A percentile compares a stretch with the other conserved stretches of the same genome.
Evolutionary conservation across 202 grass and related monocot genomes (phyloP).

Genomic region (Cymbopogon flexuosus): DNA sequence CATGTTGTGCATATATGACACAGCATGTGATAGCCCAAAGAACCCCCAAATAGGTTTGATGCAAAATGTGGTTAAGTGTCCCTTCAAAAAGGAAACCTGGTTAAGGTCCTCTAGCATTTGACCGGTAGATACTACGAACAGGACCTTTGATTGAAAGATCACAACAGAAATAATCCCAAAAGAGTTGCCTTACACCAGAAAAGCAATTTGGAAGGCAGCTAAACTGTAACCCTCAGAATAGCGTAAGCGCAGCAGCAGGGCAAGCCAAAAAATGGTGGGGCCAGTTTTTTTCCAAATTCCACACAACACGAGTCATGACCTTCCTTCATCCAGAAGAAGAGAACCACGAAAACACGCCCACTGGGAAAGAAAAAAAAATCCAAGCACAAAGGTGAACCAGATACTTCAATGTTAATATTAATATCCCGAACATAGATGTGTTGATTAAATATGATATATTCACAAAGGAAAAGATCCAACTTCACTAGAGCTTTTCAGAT

Average conservation of each 20-base stretch:
- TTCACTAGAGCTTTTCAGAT: not conserved
- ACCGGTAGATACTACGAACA: not conserved
- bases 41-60: not conserved
- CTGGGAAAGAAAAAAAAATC: not conserved
- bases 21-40: not conserved
- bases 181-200: not conserved
- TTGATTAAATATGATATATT: not conserved
- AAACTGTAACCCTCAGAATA: not conserved
- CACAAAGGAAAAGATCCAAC: not conserved
- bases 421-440: not conserved
- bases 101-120: not conserved
- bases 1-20: not conserved
- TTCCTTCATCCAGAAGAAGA: constrained; percentile 57
- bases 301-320: not conserved
- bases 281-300: constrained; percentile 3
- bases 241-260: constrained; percentile 15
- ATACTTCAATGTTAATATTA: not conserved
- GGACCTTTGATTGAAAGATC: not conserved
- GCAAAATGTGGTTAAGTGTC: not conserved
- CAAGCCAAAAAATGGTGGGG: not conserved
- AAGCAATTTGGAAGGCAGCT: not conserved
- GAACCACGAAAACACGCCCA: not conserved
- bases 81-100: not conserved
- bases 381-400: not conserved
- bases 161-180: not conserved